phyloP scores from a whole-genome alignment of 2,329 filamentous ascomycete genomes.

The Hypomyces rosellus region DNA sequence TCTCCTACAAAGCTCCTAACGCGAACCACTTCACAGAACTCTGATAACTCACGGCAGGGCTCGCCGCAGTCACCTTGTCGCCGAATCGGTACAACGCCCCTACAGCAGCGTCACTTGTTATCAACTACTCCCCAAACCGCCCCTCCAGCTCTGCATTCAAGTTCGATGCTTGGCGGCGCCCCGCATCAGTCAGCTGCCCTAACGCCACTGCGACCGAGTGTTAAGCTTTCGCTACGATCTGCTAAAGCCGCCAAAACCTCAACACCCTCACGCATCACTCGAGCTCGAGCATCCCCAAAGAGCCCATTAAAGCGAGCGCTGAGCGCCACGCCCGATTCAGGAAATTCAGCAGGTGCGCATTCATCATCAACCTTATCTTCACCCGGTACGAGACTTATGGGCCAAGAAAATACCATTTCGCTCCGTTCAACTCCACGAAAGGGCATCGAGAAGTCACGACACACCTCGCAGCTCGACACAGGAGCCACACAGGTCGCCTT shows the following conservation, averaged over 20 bases:
- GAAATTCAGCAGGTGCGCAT: conserved; percentile 52
- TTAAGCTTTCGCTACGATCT: conserved; percentile 60
- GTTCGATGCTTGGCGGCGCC: conserved; percentile 22
- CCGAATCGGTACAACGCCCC: conserved; percentile 31
- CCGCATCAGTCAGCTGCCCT: conserved; percentile 45
- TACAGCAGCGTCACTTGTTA: conserved; percentile 25
- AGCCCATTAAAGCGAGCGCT: conserved; percentile 77
- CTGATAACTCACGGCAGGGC: conserved; percentile 40
- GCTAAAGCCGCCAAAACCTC: conserved; percentile 54
- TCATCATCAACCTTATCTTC: conserved; percentile 39
- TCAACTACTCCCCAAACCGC: conserved; percentile 28
- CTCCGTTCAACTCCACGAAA: conserved; percentile 24
- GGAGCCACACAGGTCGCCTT: conserved; percentile 46
- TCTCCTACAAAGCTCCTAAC: conserved; percentile 86
- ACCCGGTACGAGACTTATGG: conserved; percentile 32
- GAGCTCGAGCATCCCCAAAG: conserved; percentile 65
- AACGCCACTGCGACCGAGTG: conserved; percentile 59
- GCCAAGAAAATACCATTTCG: conserved; percentile 39
- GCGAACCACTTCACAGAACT: conserved; percentile 41
- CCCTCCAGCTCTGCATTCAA: conserved; percentile 27
- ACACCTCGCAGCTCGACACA: conserved; percentile 53
- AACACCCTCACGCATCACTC: conserved; percentile 40
- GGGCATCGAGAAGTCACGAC: conserved; percentile 40
- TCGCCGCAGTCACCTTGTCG: conserved; percentile 49
- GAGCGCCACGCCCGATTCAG: conserved; percentile 62